These are phyloP conservation scores for Phytophthora quininea DNA, from an alignment of 352 stramenopile genomes.

Conservation along the genomic window DNA sequence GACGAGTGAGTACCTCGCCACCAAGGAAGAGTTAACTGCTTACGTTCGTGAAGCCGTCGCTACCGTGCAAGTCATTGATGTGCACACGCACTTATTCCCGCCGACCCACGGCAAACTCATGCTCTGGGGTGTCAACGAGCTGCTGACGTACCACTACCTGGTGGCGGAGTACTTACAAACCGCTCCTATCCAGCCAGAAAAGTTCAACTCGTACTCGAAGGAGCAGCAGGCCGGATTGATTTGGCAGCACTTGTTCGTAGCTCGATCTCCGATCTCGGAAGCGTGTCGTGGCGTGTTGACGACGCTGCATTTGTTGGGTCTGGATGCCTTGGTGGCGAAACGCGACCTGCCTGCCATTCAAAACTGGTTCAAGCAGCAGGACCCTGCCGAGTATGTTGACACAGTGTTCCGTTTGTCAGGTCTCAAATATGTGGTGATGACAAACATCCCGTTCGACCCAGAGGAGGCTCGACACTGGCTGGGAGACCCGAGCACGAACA, in stretches of 20 bases:
- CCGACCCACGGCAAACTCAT: conserved; percentile 90
- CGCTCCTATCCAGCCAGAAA: conserved; percentile 69
- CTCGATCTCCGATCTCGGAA: conserved; percentile 89
- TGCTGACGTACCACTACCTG: conserved; percentile 96
- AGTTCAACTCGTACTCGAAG: conserved; percentile 85
- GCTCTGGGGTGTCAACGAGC: conserved; percentile 93
- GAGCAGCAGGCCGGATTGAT: conserved; percentile 85
- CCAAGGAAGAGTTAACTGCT: conserved; percentile 27
- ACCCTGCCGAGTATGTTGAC: conserved; percentile 73
- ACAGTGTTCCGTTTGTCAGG: conserved; percentile 76
- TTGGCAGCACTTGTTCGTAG: conserved; percentile 92
- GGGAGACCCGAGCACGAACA: conserved; percentile 44
- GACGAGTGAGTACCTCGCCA: conserved; percentile 47
- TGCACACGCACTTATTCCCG: conserved; percentile 95
- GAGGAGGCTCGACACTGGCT: conserved; percentile 66
- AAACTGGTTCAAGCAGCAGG: conserved; percentile 78
- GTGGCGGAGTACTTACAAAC: conserved; percentile 95
- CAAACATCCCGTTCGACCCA: conserved; percentile 92
- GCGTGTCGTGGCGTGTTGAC: conserved; percentile 92
- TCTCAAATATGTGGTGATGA: conserved; percentile 94
- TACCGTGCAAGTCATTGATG: conserved; percentile 40
- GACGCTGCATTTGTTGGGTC: conserved; percentile 80
- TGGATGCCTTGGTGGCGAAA: conserved; percentile 61
- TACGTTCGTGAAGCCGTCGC: conserved; percentile 50
- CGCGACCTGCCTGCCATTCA: conserved; percentile 88